Evolutionary conservation across 108 stramenopile genomes (phyloP).

Genomic region (Cylindrotheca fusiformis): DNA sequence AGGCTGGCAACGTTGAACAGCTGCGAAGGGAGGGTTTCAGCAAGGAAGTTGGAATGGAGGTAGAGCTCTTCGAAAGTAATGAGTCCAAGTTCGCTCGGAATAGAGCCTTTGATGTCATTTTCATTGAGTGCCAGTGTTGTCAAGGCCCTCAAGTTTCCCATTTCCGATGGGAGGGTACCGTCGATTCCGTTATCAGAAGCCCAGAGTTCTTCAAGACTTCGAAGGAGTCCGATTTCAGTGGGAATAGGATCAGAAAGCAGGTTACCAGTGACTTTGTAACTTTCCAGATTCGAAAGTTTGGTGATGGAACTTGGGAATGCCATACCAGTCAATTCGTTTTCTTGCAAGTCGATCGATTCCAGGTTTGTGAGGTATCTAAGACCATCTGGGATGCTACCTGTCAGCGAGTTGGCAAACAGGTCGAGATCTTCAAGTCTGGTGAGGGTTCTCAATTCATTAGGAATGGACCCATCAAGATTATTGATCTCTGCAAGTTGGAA

Average conservation of each 20-base stretch:
- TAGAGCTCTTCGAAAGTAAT: slow-evolving; percentile 25
- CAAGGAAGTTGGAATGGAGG: slow-evolving; percentile 38
- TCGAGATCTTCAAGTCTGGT: slow-evolving; percentile 33
- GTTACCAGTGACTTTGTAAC: slow-evolving; percentile 25
- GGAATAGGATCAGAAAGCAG: slow-evolving; percentile 16
- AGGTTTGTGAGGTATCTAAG: slow-evolving; percentile 16
- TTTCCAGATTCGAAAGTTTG: slow-evolving; percentile 11
- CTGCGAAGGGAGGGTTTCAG: slow-evolving; percentile 41
- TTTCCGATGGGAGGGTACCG: slow-evolving; percentile 24
- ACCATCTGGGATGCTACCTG: slow-evolving; percentile 20
- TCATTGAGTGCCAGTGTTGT: slow-evolving; percentile 22
- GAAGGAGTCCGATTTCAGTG: slow-evolving; percentile 13
- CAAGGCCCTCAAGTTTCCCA: slow-evolving; percentile 27
- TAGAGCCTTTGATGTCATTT: slow-evolving; percentile 17
- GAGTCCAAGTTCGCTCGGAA: slow-evolving; percentile 32
- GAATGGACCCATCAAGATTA: slow-evolving; percentile 41
- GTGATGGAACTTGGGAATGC: slow-evolving; percentile 27
- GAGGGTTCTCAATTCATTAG: slow-evolving; percentile 38
- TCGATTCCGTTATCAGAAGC: slow-evolving; percentile 21
- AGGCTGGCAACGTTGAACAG: slow-evolving; percentile 43
- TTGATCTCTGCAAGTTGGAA: slow-evolving; percentile 21
- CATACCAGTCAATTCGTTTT: slow-evolving; percentile 29
- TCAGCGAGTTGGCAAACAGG: slow-evolving; percentile 27
- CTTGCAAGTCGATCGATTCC: slow-evolving; percentile 21
- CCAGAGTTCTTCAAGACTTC: slow-evolving; percentile 29